Conservation (phyloP, 1,139 yeast species). For the Blastobotrys serpentis region DNA sequence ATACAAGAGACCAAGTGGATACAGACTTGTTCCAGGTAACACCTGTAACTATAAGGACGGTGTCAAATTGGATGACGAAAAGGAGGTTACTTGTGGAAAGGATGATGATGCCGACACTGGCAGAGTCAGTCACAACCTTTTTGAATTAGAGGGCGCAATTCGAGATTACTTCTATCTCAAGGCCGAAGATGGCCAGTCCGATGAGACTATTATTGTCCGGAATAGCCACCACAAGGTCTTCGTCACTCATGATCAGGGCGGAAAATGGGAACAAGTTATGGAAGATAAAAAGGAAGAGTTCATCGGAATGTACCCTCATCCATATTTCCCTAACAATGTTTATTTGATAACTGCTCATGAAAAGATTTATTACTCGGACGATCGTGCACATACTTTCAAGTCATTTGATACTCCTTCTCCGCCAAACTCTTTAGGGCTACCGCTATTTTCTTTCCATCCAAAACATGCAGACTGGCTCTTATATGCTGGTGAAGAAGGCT, state of each 20-base stretch:
- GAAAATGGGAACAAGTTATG: slow-evolving; percentile 50
- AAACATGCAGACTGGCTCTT: slow-evolving; percentile 57
- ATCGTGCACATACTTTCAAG: slow-evolving; percentile 64
- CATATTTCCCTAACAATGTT: slow-evolving; percentile 60
- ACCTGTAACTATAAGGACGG: slow-evolving; percentile 41
- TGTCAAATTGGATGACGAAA: slow-evolving; percentile 25
- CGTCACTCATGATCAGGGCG: slow-evolving; percentile 80
- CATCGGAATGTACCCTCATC: slow-evolving; percentile 57
- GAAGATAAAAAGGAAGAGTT: slow-evolving; percentile 49
- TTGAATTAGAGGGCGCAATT: slow-evolving; percentile 46
- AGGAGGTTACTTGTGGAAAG: slow-evolving; percentile 21
- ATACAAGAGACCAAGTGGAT: slow-evolving; percentile 34
- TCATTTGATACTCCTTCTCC: slow-evolving; percentile 52
- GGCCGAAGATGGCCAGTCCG: slow-evolving; percentile 38
- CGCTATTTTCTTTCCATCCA: slow-evolving; percentile 58
- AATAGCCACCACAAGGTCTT: slow-evolving; percentile 53
- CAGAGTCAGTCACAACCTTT: slow-evolving; percentile 34
- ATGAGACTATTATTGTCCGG: slow-evolving; percentile 66
- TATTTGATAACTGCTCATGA: slow-evolving; percentile 56
- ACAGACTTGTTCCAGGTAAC: slow-evolving; percentile 50
- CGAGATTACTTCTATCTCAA: slow-evolving; percentile 57
- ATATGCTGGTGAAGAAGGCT: slow-evolving; percentile 63
- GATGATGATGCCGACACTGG: slow-evolving; percentile 17
- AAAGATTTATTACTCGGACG: slow-evolving; percentile 55
- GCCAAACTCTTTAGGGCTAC: slow-evolving; percentile 38